These are phyloP conservation scores for Quillaja saponaria DNA, from an alignment of 306 rosid species.

Conservation along the genomic window DNA sequence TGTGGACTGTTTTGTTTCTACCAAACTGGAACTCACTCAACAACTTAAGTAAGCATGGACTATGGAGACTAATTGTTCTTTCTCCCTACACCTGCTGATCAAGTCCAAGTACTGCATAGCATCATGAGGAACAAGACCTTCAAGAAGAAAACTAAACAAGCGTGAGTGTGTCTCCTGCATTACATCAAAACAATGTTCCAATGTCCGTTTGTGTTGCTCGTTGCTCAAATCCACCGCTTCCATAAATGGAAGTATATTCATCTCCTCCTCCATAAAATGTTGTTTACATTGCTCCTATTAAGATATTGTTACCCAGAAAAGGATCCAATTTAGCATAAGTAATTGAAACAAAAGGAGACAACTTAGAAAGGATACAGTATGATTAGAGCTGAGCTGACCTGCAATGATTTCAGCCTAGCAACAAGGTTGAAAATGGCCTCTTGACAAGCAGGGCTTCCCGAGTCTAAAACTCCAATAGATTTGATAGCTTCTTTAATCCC, in stretches of 20 bases:
- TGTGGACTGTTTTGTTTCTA: conserved; percentile 20
- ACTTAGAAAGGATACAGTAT: neutral
- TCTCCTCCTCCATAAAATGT: conserved; percentile 80
- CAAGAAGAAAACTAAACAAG: conserved; percentile 64
- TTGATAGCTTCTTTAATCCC: conserved; percentile 87
- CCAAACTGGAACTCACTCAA: conserved; percentile 24
- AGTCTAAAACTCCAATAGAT: conserved; percentile 68
- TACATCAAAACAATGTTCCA: conserved; percentile 68
- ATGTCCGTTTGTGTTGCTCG: conserved; percentile 49
- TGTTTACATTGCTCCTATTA: conserved; percentile 60
- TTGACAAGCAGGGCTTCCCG: conserved; percentile 53
- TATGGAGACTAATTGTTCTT: conserved; percentile 42
- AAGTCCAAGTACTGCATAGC: conserved; percentile 82
- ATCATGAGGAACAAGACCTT: conserved; percentile 70
- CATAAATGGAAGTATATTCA: conserved; percentile 62
- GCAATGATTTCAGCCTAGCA: conserved; percentile 61
- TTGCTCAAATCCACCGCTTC: conserved; percentile 77
- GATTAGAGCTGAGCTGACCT: conserved; percentile 40
- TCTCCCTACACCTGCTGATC: conserved; percentile 50
- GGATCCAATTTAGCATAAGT: too few species aligned
- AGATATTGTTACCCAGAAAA: neutral
- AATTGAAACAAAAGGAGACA: too few species aligned
- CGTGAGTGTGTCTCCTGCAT: conserved; percentile 79
- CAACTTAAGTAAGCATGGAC: conserved; percentile 42
- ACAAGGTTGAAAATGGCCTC: conserved; percentile 65